phyloP scores from a whole-genome alignment of 768 basidiomycete species.

The Mrakia blollopis region DNA sequence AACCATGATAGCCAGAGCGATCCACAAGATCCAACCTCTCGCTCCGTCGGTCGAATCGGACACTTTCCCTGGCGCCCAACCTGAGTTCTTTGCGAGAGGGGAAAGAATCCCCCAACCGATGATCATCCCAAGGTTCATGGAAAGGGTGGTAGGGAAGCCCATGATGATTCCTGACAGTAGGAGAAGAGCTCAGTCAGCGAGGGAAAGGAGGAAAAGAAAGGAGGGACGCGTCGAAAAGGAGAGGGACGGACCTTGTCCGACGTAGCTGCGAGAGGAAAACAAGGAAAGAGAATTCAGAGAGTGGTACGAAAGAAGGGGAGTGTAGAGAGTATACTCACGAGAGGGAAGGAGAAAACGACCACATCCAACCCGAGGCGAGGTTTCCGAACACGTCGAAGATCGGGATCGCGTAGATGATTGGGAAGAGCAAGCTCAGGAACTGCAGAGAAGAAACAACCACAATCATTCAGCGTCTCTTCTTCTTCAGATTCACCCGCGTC shows the following conservation, averaged over 20 bases:
- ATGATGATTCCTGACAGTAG: constrained; percentile 73
- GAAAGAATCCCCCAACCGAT: constrained; percentile 93
- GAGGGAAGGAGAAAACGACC: constrained; percentile 52
- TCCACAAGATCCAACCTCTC: constrained; percentile 93
- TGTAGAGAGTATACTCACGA: not conserved
- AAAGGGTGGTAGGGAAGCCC: constrained; percentile 89
- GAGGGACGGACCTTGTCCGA: constrained; percentile 67
- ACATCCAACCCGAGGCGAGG: constrained; percentile 81
- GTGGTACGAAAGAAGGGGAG: not conserved
- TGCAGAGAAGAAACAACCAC: constrained; percentile 39
- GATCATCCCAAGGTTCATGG: constrained; percentile 96
- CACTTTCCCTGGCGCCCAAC: constrained; percentile 93
- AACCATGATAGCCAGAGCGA: constrained; percentile 83
- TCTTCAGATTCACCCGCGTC: not conserved
- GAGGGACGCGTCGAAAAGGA: constrained; percentile 24
- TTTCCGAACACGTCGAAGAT: constrained; percentile 52
- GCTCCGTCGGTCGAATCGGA: constrained; percentile 80
- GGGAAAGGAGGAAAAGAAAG: constrained; percentile 19
- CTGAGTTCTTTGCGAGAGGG: constrained; percentile 69
- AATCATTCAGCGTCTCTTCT: constrained; percentile 9
- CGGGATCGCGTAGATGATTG: constrained; percentile 79
- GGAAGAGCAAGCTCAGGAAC: constrained; percentile 85
- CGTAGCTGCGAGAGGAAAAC: constrained; percentile 62
- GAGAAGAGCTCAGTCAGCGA: not conserved
- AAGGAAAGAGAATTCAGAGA: constrained; percentile 66